These are phyloP conservation scores for Staphylotrichum longicolle DNA, from an alignment of 495 filamentous ascomycete genomes.

Conservation along the genomic window DNA sequence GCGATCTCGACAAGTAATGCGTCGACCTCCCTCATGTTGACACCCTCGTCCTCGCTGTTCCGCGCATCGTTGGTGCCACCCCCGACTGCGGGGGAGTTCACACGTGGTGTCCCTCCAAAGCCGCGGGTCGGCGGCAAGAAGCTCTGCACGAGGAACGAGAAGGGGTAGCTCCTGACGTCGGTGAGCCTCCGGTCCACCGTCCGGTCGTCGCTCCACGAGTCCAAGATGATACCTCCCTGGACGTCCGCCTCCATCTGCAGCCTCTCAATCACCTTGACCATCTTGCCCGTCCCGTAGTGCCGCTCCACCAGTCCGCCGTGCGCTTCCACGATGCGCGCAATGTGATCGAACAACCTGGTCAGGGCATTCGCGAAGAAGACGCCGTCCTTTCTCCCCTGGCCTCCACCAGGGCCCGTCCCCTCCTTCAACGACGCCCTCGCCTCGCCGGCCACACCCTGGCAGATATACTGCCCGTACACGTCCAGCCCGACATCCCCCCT, in stretches of 20 bases:
- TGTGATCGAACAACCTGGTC: slow-evolving; percentile 93
- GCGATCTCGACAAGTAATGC: slow-evolving; percentile 80
- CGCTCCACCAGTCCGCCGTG: slow-evolving; percentile 87
- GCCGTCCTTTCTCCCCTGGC: slow-evolving; percentile 56
- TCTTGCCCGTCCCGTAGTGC: slow-evolving; percentile 87
- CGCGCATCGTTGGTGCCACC: slow-evolving; percentile 49
- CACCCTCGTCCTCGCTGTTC: slow-evolving; percentile 77
- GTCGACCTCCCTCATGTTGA: slow-evolving; percentile 94
- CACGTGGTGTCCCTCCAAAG: slow-evolving; percentile 48
- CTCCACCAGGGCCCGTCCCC: slow-evolving; percentile 42
- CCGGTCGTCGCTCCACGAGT: slow-evolving; percentile 91
- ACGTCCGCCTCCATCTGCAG: slow-evolving; percentile 93
- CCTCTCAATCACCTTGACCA: slow-evolving; percentile 93
- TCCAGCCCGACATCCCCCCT: slow-evolving; percentile 85
- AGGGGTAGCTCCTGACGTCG: slow-evolving; percentile 94
- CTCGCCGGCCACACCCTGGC: slow-evolving; percentile 80
- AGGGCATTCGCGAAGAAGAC: slow-evolving; percentile 92
- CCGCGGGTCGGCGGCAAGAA: slow-evolving; percentile 70
- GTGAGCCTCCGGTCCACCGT: slow-evolving; percentile 79
- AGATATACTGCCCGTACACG: slow-evolving; percentile 93
- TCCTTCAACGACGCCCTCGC: slow-evolving; percentile 77
- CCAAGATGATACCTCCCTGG: slow-evolving; percentile 94
- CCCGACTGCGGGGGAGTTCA: slow-evolving; percentile 65
- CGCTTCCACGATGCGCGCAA: slow-evolving; percentile 90
- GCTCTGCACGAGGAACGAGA: slow-evolving; percentile 93